Evolutionary conservation across 768 basidiomycete species (phyloP), one percentile per base, ranked within the genome.

Genomic region (Termitomyces sp.): DNA sequence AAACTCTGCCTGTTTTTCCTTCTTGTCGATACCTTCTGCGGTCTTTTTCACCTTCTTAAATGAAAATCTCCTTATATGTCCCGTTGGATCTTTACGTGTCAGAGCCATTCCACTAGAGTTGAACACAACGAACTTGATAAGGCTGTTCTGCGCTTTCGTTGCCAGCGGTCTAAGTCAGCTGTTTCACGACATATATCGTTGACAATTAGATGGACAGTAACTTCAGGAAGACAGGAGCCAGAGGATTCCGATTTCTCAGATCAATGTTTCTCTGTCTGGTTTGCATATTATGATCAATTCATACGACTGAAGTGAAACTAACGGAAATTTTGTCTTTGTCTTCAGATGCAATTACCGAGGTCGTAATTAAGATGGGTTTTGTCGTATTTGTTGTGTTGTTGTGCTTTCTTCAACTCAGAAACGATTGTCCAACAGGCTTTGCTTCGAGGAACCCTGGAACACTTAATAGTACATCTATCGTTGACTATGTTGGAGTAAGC

Each of bases 41-140:
- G 80, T 84, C 73, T 97, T 98, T 73, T 90, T 91, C 6, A 92
- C 92, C 73, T 96, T 98, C 77, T 99, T 98, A 59, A 93, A 69
- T 7, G 91, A 86, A 6, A 89, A 88, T 59, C 88, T 88, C 86
- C 58, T 87, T 86, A 70, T 87, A 98, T 58, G 82, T 79, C 42
- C 72, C 75, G 9, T 75, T 73, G 83, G 62, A 57, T 85, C 80
- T 69, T 93, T 92, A 63, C 92, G 83, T 61, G 87, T 81, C 63
- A 88, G 75, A 64, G 87, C 75, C 18, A 73, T 71, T 9, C 78
- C 68, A 22, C 75, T 75, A 56, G 81, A 80, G 33, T 77, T 76
- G 77, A 88, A 91, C 58, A 94, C 72, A 40, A 94, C 94, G 58
- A 83, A 84, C 32, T 88, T 85, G 40, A 94, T 91, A 98, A 50